A percentile compares a stretch with the other conserved stretches of the same genome.
Conservation (phyloP, 768 basidiomycete genomes). For the Rhizopogon rudus region DNA sequence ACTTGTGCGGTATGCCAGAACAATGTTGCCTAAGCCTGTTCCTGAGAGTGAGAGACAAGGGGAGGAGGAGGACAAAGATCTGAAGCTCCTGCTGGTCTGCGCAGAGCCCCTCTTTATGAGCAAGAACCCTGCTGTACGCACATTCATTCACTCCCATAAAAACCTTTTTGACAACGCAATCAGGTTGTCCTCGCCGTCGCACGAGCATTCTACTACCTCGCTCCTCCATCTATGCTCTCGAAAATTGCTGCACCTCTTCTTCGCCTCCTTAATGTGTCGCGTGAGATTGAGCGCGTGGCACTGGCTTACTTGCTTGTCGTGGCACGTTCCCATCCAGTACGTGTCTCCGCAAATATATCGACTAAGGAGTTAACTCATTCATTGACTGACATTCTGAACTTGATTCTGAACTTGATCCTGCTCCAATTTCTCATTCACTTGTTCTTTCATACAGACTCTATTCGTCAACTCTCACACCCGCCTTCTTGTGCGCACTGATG, state of each 20-base stretch:
- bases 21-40: conserved; percentile 70
- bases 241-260: conserved; percentile 71
- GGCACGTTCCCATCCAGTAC: conserved; percentile 61
- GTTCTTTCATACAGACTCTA: conserved; percentile 36
- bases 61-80: conserved; percentile 74
- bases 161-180: conserved; percentile 1
- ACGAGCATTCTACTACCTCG: conserved; percentile 71
- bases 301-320: conserved; percentile 67
- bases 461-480: conserved; percentile 48
- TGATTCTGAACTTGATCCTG: conserved; percentile 19
- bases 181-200: conserved; percentile 80
- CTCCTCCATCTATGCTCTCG: conserved; percentile 46
- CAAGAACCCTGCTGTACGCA: conserved; percentile 78
- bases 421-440: too few species aligned
- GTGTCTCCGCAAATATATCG: conserved; percentile 18
- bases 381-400: conserved; percentile 19
- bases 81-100: conserved; percentile 67
- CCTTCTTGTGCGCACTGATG: conserved; percentile 68
- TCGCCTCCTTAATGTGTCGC: conserved; percentile 60
- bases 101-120: conserved; percentile 80
- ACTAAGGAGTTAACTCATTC: neutral
- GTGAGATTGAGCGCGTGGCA: conserved; percentile 72
- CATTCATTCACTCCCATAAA: neutral
- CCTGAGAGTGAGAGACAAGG: conserved; percentile 25
- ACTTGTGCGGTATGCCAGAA: conserved; percentile 75